Evolutionary conservation across 2,329 filamentous ascomycete species (phyloP).

Genomic region (Leptographium lundbergii): DNA sequence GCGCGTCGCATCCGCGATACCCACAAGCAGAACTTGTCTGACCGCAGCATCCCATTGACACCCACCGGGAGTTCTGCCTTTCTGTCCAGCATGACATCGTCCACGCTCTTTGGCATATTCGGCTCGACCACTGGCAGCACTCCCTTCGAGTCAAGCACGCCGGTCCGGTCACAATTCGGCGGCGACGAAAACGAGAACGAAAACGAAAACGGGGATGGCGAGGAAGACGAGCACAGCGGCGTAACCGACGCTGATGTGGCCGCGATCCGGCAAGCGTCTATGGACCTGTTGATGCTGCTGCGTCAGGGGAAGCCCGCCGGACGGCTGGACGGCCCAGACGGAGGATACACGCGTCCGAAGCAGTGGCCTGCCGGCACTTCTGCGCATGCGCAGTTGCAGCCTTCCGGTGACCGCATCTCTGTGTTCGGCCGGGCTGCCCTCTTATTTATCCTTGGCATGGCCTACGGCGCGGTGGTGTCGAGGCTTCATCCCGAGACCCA

Average conservation of each 20-base stretch:
- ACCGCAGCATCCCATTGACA: background rate
- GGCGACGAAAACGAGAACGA: background rate
- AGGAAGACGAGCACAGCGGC: background rate
- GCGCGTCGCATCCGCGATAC: background rate
- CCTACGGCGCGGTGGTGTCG: constrained; percentile 71
- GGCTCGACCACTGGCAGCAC: constrained; percentile 34
- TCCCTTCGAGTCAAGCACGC: constrained; percentile 43
- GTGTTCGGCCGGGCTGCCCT: constrained; percentile 45
- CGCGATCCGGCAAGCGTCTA: constrained; percentile 10
- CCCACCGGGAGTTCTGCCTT: constrained; percentile 27
- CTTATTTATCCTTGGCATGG: constrained; percentile 66
- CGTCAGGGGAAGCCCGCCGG: constrained; percentile 2
- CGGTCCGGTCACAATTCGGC: constrained; percentile 20
- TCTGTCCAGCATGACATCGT: constrained; percentile 73
- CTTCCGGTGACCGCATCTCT: constrained; percentile 24
- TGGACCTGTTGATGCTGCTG: constrained; percentile 11
- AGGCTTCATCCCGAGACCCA: constrained; percentile 58
- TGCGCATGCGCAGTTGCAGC: background rate
- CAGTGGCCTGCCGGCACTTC: too few species aligned
- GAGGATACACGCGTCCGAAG: background rate
- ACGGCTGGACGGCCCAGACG: background rate
- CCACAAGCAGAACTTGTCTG: background rate
- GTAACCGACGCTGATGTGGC: constrained; percentile 5
- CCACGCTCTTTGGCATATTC: constrained; percentile 88
- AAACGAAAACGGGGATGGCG: background rate